phyloP scores from a whole-genome alignment of 345 rosid genomes.

The Theobroma cacao region DNA sequence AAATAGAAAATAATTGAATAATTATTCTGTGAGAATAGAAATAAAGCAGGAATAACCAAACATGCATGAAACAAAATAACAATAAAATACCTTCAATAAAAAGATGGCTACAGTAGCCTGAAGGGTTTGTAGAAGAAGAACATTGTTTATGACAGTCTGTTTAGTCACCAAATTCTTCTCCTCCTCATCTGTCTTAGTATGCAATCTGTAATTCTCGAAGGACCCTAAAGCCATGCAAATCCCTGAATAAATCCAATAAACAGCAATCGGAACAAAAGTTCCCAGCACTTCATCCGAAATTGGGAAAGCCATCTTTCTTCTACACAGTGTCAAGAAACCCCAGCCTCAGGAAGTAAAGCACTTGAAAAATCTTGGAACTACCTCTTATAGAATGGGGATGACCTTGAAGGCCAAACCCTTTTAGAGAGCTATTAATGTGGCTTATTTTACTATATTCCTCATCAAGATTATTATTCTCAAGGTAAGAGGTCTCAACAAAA shows the following conservation, averaged over 20 bases:
- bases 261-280: slow-evolving; percentile 69
- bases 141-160: slow-evolving; percentile 60
- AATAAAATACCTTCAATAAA: slow-evolving; percentile 69
- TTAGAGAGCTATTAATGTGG: too few relatives aligned
- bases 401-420: too few relatives aligned
- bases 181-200: slow-evolving; percentile 69
- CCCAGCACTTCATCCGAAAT: slow-evolving; percentile 79
- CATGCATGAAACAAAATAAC: too few relatives aligned
- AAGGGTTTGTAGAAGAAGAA: slow-evolving; percentile 69
- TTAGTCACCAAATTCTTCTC: slow-evolving; percentile 79
- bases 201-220: slow-evolving; percentile 69
- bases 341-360: too few relatives aligned
- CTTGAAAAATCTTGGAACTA: too few relatives aligned
- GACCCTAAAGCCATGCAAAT: slow-evolving; percentile 48
- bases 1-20: background rate
- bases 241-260: slow-evolving; percentile 86
- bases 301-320: slow-evolving; percentile 5
- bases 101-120: slow-evolving; percentile 80
- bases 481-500: too few relatives aligned
- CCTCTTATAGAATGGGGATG: too few relatives aligned
- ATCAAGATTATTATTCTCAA: too few relatives aligned
- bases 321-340: too few relatives aligned
- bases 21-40: too few relatives aligned
- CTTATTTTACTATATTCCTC: too few relatives aligned
- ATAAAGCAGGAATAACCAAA: too few relatives aligned